Evolutionary conservation across 2,329 filamentous ascomycete genomes (phyloP).

Genomic region (Fusarium sp.): DNA sequence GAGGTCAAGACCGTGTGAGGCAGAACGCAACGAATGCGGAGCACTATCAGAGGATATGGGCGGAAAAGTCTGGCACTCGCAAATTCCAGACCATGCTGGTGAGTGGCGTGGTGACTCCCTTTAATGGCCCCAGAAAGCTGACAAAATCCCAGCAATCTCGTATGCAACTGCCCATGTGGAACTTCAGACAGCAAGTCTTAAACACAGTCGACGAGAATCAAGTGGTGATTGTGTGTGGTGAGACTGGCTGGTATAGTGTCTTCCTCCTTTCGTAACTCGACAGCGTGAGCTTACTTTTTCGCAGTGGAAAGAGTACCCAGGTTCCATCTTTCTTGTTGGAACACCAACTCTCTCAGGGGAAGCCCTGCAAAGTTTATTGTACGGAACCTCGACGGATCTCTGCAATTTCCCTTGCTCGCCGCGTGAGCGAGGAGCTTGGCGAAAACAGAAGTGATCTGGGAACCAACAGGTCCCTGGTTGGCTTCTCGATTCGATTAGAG

Average conservation of each 20-base stretch:
- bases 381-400: slow-evolving; percentile 97
- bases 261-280: background rate
- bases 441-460: slow-evolving; percentile 88
- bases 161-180: slow-evolving; percentile 90
- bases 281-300: slow-evolving; percentile 40
- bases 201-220: slow-evolving; percentile 84
- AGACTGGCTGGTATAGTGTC: slow-evolving; percentile 82
- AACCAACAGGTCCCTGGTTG: slow-evolving; percentile 86
- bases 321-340: slow-evolving; percentile 96
- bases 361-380: slow-evolving; percentile 92
- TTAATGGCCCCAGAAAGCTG: slow-evolving; percentile 14
- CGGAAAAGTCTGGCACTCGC: slow-evolving; percentile 68
- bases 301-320: slow-evolving; percentile 93
- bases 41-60: slow-evolving; percentile 72
- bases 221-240: slow-evolving; percentile 93
- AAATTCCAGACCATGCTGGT: slow-evolving; percentile 86
- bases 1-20: slow-evolving; percentile 61
- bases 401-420: slow-evolving; percentile 91
- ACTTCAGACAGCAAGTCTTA: slow-evolving; percentile 84
- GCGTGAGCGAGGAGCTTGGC: slow-evolving; percentile 95
- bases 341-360: slow-evolving; percentile 85
- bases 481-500: slow-evolving; percentile 94
- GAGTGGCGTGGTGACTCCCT: slow-evolving; percentile 45
- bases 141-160: slow-evolving; percentile 67
- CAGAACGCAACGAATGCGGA: slow-evolving; percentile 60